Conservation (phyloP, 1,139 yeast species). For the Hemisphaericaspora subhashii region DNA sequence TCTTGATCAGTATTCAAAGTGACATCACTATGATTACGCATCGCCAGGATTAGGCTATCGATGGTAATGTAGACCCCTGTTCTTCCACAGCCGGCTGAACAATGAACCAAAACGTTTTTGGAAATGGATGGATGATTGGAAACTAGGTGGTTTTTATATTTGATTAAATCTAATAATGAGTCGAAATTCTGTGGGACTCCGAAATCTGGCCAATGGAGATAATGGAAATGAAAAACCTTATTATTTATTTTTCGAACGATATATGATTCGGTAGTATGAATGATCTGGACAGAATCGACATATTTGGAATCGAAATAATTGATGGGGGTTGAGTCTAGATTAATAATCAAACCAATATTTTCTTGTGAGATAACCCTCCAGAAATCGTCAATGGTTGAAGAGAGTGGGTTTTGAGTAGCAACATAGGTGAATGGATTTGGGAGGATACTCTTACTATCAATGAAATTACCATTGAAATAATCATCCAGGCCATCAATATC, state of each 20-base stretch:
- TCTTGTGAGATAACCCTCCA: constrained; percentile 53
- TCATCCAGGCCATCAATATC: constrained; percentile 27
- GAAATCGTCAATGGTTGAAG: constrained; percentile 41
- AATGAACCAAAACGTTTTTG: constrained; percentile 55
- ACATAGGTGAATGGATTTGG: constrained; percentile 29
- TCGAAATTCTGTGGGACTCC: constrained; percentile 61
- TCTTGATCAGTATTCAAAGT: constrained; percentile 32
- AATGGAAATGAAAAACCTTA: constrained; percentile 62
- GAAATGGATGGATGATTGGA: constrained; percentile 21
- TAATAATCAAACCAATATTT: constrained; percentile 61
- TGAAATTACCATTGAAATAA: constrained; percentile 46
- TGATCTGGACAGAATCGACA: constrained; percentile 3
- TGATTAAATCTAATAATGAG: constrained; percentile 53
- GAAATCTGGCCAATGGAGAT: constrained; percentile 78
- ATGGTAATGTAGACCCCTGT: constrained; percentile 75
- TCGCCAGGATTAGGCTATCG: constrained; percentile 27
- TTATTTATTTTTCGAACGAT: constrained; percentile 23
- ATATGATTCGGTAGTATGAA: constrained; percentile 4
- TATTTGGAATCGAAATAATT: constrained; percentile 7
- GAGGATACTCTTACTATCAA: constrained; percentile 21
- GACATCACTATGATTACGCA: constrained; percentile 8
- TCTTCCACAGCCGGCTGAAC: constrained; percentile 85
- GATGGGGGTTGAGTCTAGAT: constrained; percentile 52
- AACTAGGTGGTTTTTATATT: constrained; percentile 45
- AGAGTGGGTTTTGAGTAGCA: constrained; percentile 48